Conservation (phyloP, 2,329 filamentous ascomycete genomes). For the Xylariales sp. region DNA sequence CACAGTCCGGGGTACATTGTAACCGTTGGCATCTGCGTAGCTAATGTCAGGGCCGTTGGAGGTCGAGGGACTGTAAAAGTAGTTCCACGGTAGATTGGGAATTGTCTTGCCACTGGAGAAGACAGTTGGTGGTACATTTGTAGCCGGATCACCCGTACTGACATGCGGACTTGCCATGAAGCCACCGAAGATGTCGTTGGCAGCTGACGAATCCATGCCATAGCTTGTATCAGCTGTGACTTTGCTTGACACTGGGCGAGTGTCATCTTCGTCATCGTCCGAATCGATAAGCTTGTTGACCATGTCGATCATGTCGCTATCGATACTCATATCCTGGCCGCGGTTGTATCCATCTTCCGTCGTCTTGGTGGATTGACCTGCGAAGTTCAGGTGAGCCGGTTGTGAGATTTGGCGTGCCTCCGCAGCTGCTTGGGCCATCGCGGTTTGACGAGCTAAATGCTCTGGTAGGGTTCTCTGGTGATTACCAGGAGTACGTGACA, state of each 20-base stretch:
- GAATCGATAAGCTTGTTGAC: conserved; percentile 45
- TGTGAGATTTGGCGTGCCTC: no score
- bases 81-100: conserved; percentile 46
- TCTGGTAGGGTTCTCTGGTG: no score
- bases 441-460: background rate
- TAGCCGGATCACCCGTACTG: conserved; percentile 22
- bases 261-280: conserved; percentile 31
- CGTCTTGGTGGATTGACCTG: background rate
- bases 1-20: conserved; percentile 21
- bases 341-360: no score
- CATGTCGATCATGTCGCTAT: conserved; percentile 38
- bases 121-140: conserved; percentile 25
- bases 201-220: conserved; percentile 49
- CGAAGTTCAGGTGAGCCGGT: no score
- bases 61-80: conserved; percentile 33
- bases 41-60: conserved; percentile 19
- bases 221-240: conserved; percentile 43
- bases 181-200: conserved; percentile 45
- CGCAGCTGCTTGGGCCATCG: background rate
- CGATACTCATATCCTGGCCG: conserved; percentile 22
- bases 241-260: conserved; percentile 19
- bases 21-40: conserved; percentile 12
- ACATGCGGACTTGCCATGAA: conserved; percentile 29
- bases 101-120: background rate
- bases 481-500: background rate